Evolutionary conservation across 495 filamentous ascomycete species (phyloP).

Genomic region (Daldinia loculata): DNA sequence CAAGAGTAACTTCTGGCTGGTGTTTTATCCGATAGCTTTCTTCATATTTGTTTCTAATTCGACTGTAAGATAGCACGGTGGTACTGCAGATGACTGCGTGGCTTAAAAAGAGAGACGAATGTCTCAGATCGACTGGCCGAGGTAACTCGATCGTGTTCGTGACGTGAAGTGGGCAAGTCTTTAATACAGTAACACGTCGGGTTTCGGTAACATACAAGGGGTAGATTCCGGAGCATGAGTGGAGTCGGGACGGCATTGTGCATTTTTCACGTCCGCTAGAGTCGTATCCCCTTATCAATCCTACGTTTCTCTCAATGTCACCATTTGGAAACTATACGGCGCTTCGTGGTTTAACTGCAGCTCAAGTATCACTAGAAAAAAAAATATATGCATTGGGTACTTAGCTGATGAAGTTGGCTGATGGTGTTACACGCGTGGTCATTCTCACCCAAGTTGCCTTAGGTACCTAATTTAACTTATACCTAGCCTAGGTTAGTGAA

Average conservation of each 20-base stretch:
- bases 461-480: not conserved
- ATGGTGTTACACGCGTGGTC: not conserved
- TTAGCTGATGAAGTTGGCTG: not conserved
- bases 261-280: not conserved
- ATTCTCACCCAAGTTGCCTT: not conserved
- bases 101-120: not conserved
- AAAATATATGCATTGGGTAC: not conserved
- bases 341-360: not conserved
- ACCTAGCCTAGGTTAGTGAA: no score
- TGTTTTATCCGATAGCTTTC: not conserved
- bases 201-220: constrained; percentile 6
- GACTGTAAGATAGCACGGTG: not conserved
- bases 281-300: not conserved
- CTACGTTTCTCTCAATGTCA: not conserved
- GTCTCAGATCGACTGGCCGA: not conserved
- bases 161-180: not conserved
- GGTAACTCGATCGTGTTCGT: not conserved
- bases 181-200: not conserved
- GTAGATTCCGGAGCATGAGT: not conserved
- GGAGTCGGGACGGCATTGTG: not conserved
- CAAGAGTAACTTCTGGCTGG: not conserved
- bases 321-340: not conserved
- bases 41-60: not conserved
- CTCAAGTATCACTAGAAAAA: not conserved
- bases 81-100: not conserved